Evolutionary conservation across 805 yeast genomes (phyloP), one percentile per base, ranked within the genome.

Genomic region (Crinitomyces ghanaensis): DNA sequence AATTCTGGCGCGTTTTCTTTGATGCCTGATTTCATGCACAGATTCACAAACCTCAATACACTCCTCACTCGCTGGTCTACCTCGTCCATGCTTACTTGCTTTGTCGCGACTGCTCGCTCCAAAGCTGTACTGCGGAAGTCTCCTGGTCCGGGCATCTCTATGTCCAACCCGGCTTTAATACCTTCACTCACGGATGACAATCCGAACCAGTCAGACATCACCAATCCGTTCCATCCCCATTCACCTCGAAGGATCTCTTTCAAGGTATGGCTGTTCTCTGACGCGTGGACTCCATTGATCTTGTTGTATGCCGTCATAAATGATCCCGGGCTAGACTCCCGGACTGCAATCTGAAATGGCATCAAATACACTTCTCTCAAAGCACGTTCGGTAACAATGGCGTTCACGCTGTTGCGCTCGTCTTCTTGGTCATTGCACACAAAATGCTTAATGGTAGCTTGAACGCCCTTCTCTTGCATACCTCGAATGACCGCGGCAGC

Each of bases 71-170:
- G 61, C 6, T 60, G 65, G 44, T 73, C 69, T 27, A 74, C 52
- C 4, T 50, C 57, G 29, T 59, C 60, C 4, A 36, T 36, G 38
- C 54, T 62, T 26, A 70, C 49, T 40, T 66, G 70, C 38, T 59
- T 60, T 33, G 59, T 49, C 35, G 40, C 43, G 14, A 71, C 56
- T 28, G 65, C 63, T 44, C 66, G 72, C 5, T 57, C 39, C 12
- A 70, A 52, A 8, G 61, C 52, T 19, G 52, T 53, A 2, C 53
- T 53, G 42, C 65, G 55, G 56, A 74, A 63, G 29, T 65, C 52
- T 2, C 73, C 56, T 13, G 73, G 70, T 23, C 81, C 82, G 1
- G 82, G 82, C 77, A 72, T 72, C 51, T 75, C 82, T 44, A 75
- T 56, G 47, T 73, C 76, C 35, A 75, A 55, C 5, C 81, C 80